Percentiles rank a stretch among this genome's conserved stretches.
Evolutionary conservation across 192 early-diverging fungal species (phyloP).

Genomic region (Kappamyces sp.): DNA sequence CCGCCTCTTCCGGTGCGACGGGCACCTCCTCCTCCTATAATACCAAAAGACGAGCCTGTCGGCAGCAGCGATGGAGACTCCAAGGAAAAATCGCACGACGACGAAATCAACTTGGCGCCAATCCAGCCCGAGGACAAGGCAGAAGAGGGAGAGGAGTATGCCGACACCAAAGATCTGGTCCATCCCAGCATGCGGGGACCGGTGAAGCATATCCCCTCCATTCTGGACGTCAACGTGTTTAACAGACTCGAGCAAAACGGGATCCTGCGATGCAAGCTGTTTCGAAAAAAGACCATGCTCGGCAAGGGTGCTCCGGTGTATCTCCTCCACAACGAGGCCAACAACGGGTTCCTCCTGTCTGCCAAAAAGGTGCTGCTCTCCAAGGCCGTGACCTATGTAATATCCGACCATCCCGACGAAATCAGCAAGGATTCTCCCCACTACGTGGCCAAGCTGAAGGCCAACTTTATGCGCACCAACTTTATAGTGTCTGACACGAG

Average conservation of each 20-base stretch:
- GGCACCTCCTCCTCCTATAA: too few relatives aligned
- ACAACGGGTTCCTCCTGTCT: conserved; percentile 48
- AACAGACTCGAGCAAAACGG: conserved; percentile 33
- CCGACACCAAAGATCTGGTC: not conserved
- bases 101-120: not conserved
- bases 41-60: too few relatives aligned
- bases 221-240: not conserved
- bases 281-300: conserved; percentile 46
- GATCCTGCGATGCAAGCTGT: conserved; percentile 47
- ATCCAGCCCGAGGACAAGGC: not conserved
- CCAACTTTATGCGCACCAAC: conserved; percentile 51
- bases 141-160: not conserved
- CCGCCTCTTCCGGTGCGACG: too few relatives aligned
- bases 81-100: too few relatives aligned
- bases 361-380: conserved; percentile 46
- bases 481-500: conserved; percentile 49
- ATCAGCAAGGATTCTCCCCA: conserved; percentile 51
- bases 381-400: conserved; percentile 54
- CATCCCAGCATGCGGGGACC: not conserved
- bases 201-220: conserved; percentile 8
- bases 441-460: conserved; percentile 55
- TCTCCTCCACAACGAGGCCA: conserved; percentile 51
- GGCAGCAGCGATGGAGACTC: too few relatives aligned
- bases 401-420: conserved; percentile 43
- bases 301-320: conserved; percentile 50